Evolutionary conservation across 306 rosid species (phyloP).

Genomic region (Erythrophleum fordii): DNA sequence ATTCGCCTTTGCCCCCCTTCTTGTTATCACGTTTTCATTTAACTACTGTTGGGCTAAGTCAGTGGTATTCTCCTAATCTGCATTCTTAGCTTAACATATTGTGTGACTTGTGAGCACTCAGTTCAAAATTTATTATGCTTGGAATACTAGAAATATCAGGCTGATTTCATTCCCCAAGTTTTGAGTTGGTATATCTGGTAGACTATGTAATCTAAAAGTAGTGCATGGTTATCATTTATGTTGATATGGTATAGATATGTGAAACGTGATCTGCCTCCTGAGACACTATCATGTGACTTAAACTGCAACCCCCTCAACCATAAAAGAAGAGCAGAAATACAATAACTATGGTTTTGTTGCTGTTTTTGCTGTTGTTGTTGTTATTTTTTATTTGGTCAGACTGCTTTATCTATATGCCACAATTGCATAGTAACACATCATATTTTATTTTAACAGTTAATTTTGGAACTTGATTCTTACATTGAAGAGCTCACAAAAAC

Average conservation of each 20-base stretch:
- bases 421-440: conserved; percentile 18
- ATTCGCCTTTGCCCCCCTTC: background rate
- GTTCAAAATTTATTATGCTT: conserved; percentile 26
- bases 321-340: background rate
- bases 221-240: background rate
- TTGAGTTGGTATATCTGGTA: background rate
- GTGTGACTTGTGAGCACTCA: conserved; percentile 5
- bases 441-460: conserved; percentile 64
- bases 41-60: conserved; percentile 16
- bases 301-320: background rate
- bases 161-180: background rate
- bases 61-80: conserved; percentile 16
- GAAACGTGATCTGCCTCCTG: background rate
- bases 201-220: background rate
- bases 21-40: conserved; percentile 3
- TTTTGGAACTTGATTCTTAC: conserved; percentile 89
- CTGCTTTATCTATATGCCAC: conserved; percentile 33
- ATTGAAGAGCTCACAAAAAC: conserved; percentile 91
- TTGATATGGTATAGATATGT: conserved; percentile 9
- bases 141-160: conserved; percentile 19
- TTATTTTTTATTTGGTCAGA: conserved; percentile 23
- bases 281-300: background rate
- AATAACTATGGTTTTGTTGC: conserved; percentile 1
- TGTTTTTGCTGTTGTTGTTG: background rate
- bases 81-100: conserved; percentile 27